phyloP scores from a whole-genome alignment of 352 stramenopile species.

The Phytophthora fragariaefolia region DNA sequence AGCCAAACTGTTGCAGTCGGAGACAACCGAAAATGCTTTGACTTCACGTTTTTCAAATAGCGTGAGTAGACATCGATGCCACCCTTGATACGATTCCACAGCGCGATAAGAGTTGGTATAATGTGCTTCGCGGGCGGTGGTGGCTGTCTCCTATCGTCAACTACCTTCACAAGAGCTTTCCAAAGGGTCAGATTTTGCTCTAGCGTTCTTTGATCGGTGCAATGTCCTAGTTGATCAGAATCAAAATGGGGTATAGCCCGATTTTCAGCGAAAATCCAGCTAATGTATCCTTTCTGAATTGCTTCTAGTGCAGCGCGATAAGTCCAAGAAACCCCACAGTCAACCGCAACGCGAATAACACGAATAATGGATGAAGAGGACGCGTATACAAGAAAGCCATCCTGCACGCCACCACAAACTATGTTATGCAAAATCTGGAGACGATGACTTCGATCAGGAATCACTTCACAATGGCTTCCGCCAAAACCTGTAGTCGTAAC shows the following conservation, averaged over 20 bases:
- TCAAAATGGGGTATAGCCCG: not conserved
- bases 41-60: slow-evolving; percentile 13
- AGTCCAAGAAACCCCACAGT: not conserved
- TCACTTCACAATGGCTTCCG: not conserved
- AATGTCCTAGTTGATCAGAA: not conserved
- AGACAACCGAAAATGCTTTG: not conserved
- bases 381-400: slow-evolving; percentile 7
- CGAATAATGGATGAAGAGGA: not conserved
- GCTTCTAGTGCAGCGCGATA: not conserved
- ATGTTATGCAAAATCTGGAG: slow-evolving; percentile 7
- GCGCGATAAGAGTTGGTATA: slow-evolving; percentile 4
- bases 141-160: not conserved
- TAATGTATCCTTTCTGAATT: not conserved
- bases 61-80: slow-evolving; percentile 9
- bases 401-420: not conserved
- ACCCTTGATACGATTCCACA: slow-evolving; percentile 10
- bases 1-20: slow-evolving; percentile 4
- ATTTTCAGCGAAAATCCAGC: not conserved
- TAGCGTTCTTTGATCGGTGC: not conserved
- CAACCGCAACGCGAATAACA: not conserved
- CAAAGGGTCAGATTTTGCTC: slow-evolving; percentile 1
- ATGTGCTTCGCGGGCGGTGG: slow-evolving; percentile 4
- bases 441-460: not conserved
- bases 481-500: not conserved
- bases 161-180: not conserved